Evolutionary conservation across 2,329 filamentous ascomycete genomes (phyloP), one percentile per base, ranked within the genome.

Genomic region (Emmonsia crescens): DNA sequence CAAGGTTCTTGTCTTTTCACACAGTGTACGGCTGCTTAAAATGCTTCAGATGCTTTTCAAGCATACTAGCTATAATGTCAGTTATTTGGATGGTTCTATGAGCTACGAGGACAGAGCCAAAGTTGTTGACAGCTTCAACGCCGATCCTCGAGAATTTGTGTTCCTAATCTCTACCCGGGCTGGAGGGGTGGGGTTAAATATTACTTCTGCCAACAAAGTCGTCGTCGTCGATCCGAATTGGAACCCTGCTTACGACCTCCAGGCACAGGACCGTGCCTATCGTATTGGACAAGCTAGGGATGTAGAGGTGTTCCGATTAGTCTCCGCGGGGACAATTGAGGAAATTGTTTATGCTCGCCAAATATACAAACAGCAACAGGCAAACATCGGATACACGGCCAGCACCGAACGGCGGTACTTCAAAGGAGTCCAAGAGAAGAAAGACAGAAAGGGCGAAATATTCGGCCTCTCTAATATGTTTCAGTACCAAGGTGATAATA

Each of bases 331-430:
- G 0, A 97, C 94, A 0, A 91, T 99, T 19, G 94, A 99, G 71
- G 94, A 99, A 74, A 94, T 96, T 60, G 91, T 97, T 8, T 99
- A 99, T 69, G 94, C 93, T 0, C 84, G 94, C 6, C 94, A 99
- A 70, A 94, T 99, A 46, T 99, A 99, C 81, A 99, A 99, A 74
- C 94, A 99, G 71, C 94, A 99, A 70, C 94, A 97, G 76, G 93
- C 94, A 31, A 97, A 96, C 70, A 97, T 99, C 62, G 94, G 90
- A 0, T 97, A 99, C 74, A 95, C 87, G 40, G 94, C 94, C 0
- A 95, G 90, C 0, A 88, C 87, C 5, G 94, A 99, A 74, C 86
- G 94, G 3, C 85, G 94, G 1, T 99, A 99, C 74, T 99, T 99
- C 78, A 91, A 88, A 67, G 94, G 94, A 48, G 90, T 97, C 0